Evolutionary conservation across 805 yeast genomes (phyloP), one percentile per base, ranked within the genome.

Genomic region (Candida rishiriensis): DNA sequence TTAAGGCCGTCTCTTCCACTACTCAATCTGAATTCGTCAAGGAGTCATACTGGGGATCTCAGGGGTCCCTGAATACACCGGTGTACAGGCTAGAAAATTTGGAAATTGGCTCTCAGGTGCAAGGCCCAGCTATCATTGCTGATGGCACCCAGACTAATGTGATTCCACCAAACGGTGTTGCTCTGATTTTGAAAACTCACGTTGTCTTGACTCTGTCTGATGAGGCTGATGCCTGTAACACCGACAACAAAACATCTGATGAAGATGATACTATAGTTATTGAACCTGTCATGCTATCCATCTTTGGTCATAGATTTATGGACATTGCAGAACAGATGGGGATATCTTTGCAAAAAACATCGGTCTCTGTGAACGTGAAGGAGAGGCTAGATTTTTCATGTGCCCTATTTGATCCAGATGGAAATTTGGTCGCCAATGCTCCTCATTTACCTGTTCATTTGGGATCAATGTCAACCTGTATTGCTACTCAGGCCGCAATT

Each of bases 281-380:
- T 33, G 90, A 87, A 53, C 93, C 93, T 1, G 77, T 87, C 30
- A 67, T 81, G 50, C 63, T 87, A 34, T 84, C 95, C 0, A 83
- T 87, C 18, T 87, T 87, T 64, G 83, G 88, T 30, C 89, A 86
- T 61, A 70, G 95, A 48, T 87, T 87, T 61, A 86, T 87, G 91
- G 88, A 88, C 50, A 86, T 88, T 61, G 96, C 96, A 9, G 95
- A 87, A 54, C 91, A 85, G 58, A 87, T 87, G 95, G 91, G 95
- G 33, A 76, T 76, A 32, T 83, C 90, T 5, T 68, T 87, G 43
- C 85, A 85, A 51, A 83, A 84, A 63, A 87, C 93, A 0, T 74
- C 91, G 2, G 88, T 87, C 10, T 81, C 88, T 5, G 85, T 90
- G 2, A 87, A 87, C 56, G 90, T 87, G 34, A 87, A 87, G 57